Evolutionary conservation across 2,329 filamentous ascomycete species (phyloP).

Genomic region (Aspergillus quadrilineatus): DNA sequence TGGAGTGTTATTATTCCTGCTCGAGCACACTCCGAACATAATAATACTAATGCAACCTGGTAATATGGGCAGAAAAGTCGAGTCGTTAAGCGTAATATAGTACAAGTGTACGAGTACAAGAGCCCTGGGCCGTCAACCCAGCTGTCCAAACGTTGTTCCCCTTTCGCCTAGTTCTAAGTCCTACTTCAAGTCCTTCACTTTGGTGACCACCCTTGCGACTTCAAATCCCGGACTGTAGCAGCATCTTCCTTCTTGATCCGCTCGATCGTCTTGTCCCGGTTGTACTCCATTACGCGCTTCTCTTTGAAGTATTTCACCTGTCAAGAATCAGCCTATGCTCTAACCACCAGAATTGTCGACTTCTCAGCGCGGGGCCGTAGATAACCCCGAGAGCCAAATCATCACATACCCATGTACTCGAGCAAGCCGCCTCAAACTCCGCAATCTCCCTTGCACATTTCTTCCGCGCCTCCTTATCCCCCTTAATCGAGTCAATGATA

Average conservation of each 20-base stretch:
- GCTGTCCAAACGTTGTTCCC: neutral
- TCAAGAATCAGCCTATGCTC: slow-evolving; percentile 16
- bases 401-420: slow-evolving; percentile 77
- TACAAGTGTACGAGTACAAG: slow-evolving; percentile 13
- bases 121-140: slow-evolving; percentile 3
- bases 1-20: neutral
- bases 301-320: slow-evolving; percentile 98
- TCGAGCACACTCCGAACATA: neutral
- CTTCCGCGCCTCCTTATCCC: slow-evolving; percentile 56
- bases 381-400: neutral
- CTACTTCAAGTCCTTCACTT: slow-evolving; percentile 15
- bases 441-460: slow-evolving; percentile 61
- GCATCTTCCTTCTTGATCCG: slow-evolving; percentile 73
- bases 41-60: slow-evolving; percentile 5
- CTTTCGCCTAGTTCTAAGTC: neutral
- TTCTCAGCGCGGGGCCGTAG: neutral
- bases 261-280: slow-evolving; percentile 76
- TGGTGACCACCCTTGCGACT: slow-evolving; percentile 42
- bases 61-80: slow-evolving; percentile 4
- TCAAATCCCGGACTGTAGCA: slow-evolving; percentile 53
- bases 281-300: slow-evolving; percentile 85
- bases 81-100: slow-evolving; percentile 20
- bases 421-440: slow-evolving; percentile 81
- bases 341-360: neutral
- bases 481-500: slow-evolving; percentile 72